Evolutionary conservation across 2,329 filamentous ascomycete species (phyloP).

Genomic region (Westerdykella aurantiaca): DNA sequence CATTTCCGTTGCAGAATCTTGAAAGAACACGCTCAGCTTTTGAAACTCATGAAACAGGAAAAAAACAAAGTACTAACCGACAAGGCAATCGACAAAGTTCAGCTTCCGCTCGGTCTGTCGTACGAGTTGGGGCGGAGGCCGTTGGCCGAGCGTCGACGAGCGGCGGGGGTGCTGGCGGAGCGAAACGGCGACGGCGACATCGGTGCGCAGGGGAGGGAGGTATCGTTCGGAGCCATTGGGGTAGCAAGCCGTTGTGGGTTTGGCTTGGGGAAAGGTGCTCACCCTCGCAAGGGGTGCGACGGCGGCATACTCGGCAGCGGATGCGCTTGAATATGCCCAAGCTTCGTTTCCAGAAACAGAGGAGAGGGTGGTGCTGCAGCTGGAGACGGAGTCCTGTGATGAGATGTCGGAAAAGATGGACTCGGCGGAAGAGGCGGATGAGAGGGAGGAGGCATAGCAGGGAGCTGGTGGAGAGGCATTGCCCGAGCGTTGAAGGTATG

Average conservation of each 20-base stretch:
- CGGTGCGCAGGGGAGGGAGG: slow-evolving; percentile 29
- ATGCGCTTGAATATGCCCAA: too few relatives aligned
- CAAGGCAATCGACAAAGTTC: slow-evolving; percentile 92
- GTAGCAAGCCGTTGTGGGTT: slow-evolving; percentile 32
- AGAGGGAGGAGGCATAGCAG: slow-evolving; percentile 70
- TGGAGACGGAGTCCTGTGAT: slow-evolving; percentile 36
- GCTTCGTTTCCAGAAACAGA: too few relatives aligned
- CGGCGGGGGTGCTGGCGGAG: slow-evolving; percentile 59
- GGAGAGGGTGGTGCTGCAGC: too few relatives aligned
- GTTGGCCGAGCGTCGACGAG: slow-evolving; percentile 52
- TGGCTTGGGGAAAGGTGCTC: slow-evolving; percentile 32
- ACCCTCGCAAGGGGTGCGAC: slow-evolving; percentile 28
- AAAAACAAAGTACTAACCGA: slow-evolving; percentile 65
- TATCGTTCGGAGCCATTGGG: slow-evolving; percentile 24
- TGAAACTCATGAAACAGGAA: slow-evolving; percentile 30
- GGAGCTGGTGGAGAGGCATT: slow-evolving; percentile 36
- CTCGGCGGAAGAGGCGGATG: slow-evolving; percentile 74
- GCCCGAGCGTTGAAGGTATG: slow-evolving; percentile 29
- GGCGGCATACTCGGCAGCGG: slow-evolving; percentile 13
- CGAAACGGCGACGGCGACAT: slow-evolving; percentile 52
- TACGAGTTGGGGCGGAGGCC: slow-evolving; percentile 67
- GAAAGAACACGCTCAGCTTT: slow-evolving; percentile 25
- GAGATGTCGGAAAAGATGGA: slow-evolving; percentile 61
- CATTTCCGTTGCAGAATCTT: slow-evolving; percentile 96
- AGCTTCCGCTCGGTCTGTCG: slow-evolving; percentile 88